phyloP scores from a whole-genome alignment of 73 alveolate genomes.

The Tetrahymena borealis region DNA sequence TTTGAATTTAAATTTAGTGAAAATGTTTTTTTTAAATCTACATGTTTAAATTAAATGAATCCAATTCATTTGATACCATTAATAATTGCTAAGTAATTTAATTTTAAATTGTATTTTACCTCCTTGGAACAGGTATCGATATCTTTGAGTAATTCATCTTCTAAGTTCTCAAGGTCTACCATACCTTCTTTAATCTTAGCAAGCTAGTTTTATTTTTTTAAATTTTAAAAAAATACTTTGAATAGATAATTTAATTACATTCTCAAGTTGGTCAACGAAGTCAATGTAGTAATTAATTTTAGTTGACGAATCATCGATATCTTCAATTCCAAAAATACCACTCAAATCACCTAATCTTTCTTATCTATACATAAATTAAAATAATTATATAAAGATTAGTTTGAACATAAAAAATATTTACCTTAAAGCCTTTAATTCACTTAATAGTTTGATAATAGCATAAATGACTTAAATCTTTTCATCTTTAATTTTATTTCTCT shows the following conservation, averaged over 20 bases:
- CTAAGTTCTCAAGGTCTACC: slow-evolving; percentile 4
- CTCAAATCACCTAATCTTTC: background rate
- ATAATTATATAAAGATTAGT: background rate
- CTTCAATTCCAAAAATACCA: background rate
- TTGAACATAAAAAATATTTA: background rate
- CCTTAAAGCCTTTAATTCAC: slow-evolving; percentile 21
- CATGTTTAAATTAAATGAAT: too few species aligned
- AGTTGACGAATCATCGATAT: slow-evolving; percentile 5
- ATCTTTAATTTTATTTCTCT: slow-evolving; percentile 39
- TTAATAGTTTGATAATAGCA: slow-evolving; percentile 24
- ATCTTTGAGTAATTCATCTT: slow-evolving; percentile 8
- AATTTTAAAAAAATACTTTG: background rate
- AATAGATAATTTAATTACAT: background rate
- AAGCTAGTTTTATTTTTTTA: background rate
- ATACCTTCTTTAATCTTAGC: slow-evolving; percentile 21
- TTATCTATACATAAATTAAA: background rate
- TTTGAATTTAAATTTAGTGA: too few species aligned
- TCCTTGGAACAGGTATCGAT: slow-evolving; percentile 21
- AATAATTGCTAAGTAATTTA: background rate
- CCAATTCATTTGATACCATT: background rate
- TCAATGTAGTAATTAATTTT: slow-evolving; percentile 24
- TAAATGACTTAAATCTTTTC: slow-evolving; percentile 33
- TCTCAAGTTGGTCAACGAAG: slow-evolving; percentile 31
- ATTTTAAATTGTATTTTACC: too few species aligned
- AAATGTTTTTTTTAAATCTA: too few species aligned